phyloP scores from a whole-genome alignment of 192 early-diverging fungal genomes.

The Oehlia diaphana region DNA sequence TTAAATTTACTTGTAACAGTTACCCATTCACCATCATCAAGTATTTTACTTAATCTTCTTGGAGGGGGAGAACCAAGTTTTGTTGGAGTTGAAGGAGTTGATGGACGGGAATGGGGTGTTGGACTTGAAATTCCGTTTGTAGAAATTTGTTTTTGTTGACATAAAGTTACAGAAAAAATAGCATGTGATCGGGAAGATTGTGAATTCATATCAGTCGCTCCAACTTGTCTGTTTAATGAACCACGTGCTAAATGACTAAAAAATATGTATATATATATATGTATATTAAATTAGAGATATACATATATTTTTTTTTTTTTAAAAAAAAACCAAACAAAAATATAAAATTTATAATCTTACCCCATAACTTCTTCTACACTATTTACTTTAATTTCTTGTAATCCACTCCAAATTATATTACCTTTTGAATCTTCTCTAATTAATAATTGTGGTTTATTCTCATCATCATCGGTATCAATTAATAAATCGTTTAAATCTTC shows the following conservation, averaged over 20 bases:
- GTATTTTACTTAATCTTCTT: conserved; percentile 22
- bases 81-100: conserved; percentile 26
- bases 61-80: conserved; percentile 16
- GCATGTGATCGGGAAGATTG: conserved; percentile 96
- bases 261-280: too few species aligned
- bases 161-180: conserved; percentile 90
- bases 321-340: not conserved
- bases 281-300: too few species aligned
- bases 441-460: conserved; percentile 61
- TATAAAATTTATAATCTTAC: conserved; percentile 40
- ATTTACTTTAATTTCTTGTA: conserved; percentile 72
- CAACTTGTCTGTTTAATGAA: conserved; percentile 78
- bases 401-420: conserved; percentile 84
- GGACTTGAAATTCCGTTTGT: conserved; percentile 34
- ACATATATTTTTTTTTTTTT: too few species aligned
- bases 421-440: conserved; percentile 87
- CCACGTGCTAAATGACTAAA: conserved; percentile 64
- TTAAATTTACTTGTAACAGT: conserved; percentile 87
- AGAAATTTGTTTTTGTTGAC: conserved; percentile 68
- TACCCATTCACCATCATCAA: conserved; percentile 60
- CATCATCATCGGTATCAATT: conserved; percentile 57
- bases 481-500: conserved; percentile 94
- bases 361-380: conserved; percentile 72
- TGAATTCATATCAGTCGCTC: conserved; percentile 99
- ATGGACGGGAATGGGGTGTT: conserved; percentile 16